phyloP scores from a whole-genome alignment of 2,329 filamentous ascomycete genomes.

The Cadophora sp. region DNA sequence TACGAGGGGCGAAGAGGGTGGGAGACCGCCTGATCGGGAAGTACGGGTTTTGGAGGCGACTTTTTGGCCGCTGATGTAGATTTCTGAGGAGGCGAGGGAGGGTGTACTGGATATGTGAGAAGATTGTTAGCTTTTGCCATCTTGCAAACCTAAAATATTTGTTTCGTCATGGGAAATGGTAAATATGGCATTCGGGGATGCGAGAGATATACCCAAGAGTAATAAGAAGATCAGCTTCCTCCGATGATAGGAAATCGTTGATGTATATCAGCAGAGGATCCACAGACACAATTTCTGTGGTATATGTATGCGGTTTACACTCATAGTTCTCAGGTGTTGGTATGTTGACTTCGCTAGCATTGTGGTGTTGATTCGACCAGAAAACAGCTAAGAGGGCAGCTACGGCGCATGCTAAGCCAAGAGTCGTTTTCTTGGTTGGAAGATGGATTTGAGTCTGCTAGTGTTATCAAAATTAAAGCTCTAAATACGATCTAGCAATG shows the following conservation, averaged over 20 bases:
- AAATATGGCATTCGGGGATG: no score
- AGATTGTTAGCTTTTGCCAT: not conserved
- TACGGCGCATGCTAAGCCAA: not conserved
- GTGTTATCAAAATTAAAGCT: not conserved
- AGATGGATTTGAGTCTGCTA: not conserved
- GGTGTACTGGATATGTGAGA: conserved; percentile 14
- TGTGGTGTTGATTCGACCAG: conserved; percentile 1
- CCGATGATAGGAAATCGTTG: conserved; percentile 30
- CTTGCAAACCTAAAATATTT: no score
- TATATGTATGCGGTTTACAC: conserved; percentile 30
- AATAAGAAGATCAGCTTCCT: conserved; percentile 26
- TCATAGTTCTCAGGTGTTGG: conserved; percentile 6
- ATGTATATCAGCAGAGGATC: conserved; percentile 39
- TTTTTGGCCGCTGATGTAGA: conserved; percentile 19
- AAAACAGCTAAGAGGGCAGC: not conserved
- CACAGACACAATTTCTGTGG: conserved; percentile 34
- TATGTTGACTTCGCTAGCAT: not conserved
- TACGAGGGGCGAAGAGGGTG: conserved; percentile 17
- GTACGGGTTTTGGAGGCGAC: conserved; percentile 18
- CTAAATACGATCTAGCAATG: not conserved
- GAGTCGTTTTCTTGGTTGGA: not conserved
- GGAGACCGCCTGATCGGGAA: conserved; percentile 23
- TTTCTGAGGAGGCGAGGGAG: conserved; percentile 20
- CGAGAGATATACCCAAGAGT: conserved; percentile 24
- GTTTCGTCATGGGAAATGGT: no score